These are phyloP conservation scores for Ashbya aceris DNA, from an alignment of 1,139 yeast genomes.

Conservation along the genomic window DNA sequence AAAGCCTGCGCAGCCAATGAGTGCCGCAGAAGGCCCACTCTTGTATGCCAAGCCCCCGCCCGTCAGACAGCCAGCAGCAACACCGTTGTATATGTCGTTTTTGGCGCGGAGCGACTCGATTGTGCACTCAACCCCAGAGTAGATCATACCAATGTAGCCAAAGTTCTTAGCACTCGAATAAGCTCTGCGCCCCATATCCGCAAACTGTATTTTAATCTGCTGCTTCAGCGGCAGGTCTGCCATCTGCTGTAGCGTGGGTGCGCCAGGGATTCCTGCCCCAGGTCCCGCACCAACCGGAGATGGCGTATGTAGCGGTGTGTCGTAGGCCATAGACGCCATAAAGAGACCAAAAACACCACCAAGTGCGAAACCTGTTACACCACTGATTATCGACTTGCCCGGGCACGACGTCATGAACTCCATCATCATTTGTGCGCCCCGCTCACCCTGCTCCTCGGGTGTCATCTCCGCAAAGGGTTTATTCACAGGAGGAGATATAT, in stretches of 20 bases:
- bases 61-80: conserved; percentile 88
- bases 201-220: conserved; percentile 84
- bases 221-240: conserved; percentile 84
- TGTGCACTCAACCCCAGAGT: conserved; percentile 89
- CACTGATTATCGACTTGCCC: conserved; percentile 85
- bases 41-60: conserved; percentile 93
- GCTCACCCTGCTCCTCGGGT: conserved; percentile 87
- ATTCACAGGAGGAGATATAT: conserved; percentile 30
- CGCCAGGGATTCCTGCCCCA: conserved; percentile 31
- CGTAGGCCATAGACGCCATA: conserved; percentile 75
- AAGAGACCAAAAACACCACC: conserved; percentile 96
- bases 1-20: conserved; percentile 92
- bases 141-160: conserved; percentile 89
- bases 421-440: conserved; percentile 80
- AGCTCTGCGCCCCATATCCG: conserved; percentile 86
- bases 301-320: conserved; percentile 30
- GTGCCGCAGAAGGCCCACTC: conserved; percentile 89
- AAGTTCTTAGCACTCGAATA: conserved; percentile 86
- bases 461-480: conserved; percentile 63
- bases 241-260: conserved; percentile 37
- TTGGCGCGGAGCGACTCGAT: conserved; percentile 74
- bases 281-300: conserved; percentile 35
- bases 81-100: conserved; percentile 87
- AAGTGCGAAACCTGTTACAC: conserved; percentile 86
- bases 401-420: conserved; percentile 89